Evolutionary conservation across 2,329 filamentous ascomycete genomes (phyloP), one percentile per base, ranked within the genome.

Genomic region (Fusarium multiceps): DNA sequence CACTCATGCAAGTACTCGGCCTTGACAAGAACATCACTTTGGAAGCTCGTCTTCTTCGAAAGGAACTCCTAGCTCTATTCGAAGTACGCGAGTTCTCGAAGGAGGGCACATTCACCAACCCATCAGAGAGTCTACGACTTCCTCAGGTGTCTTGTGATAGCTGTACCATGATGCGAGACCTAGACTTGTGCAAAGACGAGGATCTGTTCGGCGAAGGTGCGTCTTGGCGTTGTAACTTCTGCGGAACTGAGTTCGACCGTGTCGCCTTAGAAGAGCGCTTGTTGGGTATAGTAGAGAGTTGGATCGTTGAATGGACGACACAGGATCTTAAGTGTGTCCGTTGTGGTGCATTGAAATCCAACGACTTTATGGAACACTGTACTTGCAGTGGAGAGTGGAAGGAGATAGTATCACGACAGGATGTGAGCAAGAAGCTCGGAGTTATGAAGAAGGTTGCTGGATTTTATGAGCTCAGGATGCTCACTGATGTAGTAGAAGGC

Each of bases 321-420:
- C 95, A 98, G 82, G 96, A 99, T 79, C 81, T 98, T 61, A 93
- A 93, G 80, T 99, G 96, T 72, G 78, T 76, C 30, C 85, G 87
- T 63, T 92, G 90, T 78, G 88, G 87, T 32, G 93, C 93, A 72
- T 80, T 97, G 41, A 85, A 93, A 76, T 86, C 93, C 42, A 98
- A 97, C 78, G 95, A 98, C 76, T 97, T 98, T 74, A 94, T 96
- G 90, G 95, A 98, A 79, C 94, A 98, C 80, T 99, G 97, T 80
- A 92, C 90, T 13, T 99, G 96, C 83, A 93, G 93, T 66, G 96
- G 96, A 6, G 87, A 88, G 63, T 99, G 96, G 96, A 86, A 85
- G 20, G 89, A 89, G 70, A 93, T 89, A 21, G 85, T 94, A 63
- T 87, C 90, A 72, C 85, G 86, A 69, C 88, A 86, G 30, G 92